These are phyloP conservation scores for Copromyces sp. DNA, from an alignment of 495 filamentous ascomycete genomes.

Conservation along the genomic window DNA sequence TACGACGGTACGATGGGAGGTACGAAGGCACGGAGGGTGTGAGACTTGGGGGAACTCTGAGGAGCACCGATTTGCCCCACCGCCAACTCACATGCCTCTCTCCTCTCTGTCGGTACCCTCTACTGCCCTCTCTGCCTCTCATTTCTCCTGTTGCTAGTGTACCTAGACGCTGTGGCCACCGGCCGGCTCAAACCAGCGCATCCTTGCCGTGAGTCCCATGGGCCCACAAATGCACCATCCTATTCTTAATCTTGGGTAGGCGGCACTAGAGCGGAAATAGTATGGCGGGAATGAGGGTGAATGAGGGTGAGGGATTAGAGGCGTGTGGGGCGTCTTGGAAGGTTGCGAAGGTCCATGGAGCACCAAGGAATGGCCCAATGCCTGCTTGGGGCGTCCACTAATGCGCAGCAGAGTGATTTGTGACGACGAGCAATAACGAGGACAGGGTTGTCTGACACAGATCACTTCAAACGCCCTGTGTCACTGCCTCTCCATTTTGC, in stretches of 20 bases:
- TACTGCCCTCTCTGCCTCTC: neutral
- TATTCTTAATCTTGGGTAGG: constrained; percentile 26
- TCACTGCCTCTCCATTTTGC: constrained; percentile 16
- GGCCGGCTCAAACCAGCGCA: constrained; percentile 20
- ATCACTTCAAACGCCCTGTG: constrained; percentile 23
- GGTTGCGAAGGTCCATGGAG: constrained; percentile 1
- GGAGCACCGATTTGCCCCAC: neutral
- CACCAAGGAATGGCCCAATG: constrained; percentile 14
- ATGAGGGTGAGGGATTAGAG: constrained; percentile 9
- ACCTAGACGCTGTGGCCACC: constrained; percentile 5
- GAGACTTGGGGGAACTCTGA: neutral
- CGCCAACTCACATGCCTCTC: neutral
- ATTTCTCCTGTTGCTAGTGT: neutral
- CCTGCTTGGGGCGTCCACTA: constrained; percentile 18
- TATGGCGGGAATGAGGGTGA: constrained; percentile 12
- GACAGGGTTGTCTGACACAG: constrained; percentile 26
- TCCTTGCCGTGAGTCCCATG: constrained; percentile 16
- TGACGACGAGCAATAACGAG: constrained; percentile 24
- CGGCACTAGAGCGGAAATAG: constrained; percentile 18
- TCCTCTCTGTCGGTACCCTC: constrained; percentile 2
- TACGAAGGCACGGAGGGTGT: neutral
- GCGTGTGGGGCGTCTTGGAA: constrained; percentile 5
- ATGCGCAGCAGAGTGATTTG: constrained; percentile 22
- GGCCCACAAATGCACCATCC: constrained; percentile 21
- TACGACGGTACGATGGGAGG: neutral